Evolutionary conservation across 164 flowering plant species (phyloP).

Genomic region (Magnolia kwangsiensis): DNA sequence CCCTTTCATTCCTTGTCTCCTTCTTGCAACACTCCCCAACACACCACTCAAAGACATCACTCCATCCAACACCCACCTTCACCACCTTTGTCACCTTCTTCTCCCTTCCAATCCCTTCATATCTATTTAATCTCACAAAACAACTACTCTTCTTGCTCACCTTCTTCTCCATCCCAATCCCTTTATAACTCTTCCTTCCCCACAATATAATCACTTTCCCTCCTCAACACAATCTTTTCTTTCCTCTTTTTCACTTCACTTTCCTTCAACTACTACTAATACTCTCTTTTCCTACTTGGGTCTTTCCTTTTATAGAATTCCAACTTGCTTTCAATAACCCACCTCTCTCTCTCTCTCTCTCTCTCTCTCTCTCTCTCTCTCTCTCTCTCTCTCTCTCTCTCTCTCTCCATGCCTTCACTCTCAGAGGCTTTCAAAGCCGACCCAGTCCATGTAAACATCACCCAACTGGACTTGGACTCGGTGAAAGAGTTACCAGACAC

Average conservation of each 20-base stretch:
- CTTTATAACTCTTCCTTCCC: slow-evolving; percentile 3
- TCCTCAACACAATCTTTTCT: not conserved
- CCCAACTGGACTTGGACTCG: slow-evolving; percentile 47
- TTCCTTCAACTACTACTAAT: not conserved
- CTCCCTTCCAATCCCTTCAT: slow-evolving; percentile 14
- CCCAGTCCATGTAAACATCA: slow-evolving; percentile 34
- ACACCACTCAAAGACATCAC: slow-evolving; percentile 33
- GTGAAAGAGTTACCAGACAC: slow-evolving; percentile 66
- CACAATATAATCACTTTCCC: not conserved
- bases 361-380: too few relatives aligned
- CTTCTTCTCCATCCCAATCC: slow-evolving; percentile 18
- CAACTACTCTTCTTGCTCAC: slow-evolving; percentile 5
- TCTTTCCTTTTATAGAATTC: not conserved
- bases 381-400: too few relatives aligned
- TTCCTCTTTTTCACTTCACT: not conserved
- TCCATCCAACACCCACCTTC: slow-evolving; percentile 16
- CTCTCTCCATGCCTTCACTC: slow-evolving; percentile 47
- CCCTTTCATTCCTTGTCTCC: slow-evolving; percentile 37
- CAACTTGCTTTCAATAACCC: not conserved
- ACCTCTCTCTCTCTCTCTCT: not conserved
- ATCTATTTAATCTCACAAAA: slow-evolving; percentile 7
- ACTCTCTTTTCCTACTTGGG: not conserved
- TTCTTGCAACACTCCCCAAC: slow-evolving; percentile 30
- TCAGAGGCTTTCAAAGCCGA: slow-evolving; percentile 41
- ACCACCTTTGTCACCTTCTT: slow-evolving; percentile 32